Percentiles rank a stretch among this genome's conserved stretches.
phyloP scores from a whole-genome alignment of 2,329 filamentous ascomycete species.

The Ceratocystis harringtonii region DNA sequence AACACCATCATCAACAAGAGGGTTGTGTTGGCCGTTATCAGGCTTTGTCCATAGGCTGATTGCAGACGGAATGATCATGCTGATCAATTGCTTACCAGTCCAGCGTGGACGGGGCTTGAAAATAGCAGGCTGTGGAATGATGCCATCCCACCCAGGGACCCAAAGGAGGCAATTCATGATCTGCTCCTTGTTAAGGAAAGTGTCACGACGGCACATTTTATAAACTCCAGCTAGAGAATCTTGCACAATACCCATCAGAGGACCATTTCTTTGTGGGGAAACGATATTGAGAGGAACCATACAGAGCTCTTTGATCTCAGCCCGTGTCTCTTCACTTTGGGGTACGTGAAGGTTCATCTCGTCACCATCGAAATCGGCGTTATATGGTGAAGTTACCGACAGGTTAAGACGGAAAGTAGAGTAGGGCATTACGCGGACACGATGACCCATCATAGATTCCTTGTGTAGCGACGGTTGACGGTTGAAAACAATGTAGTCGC shows the following conservation, averaged over 20 bases:
- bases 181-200: slow-evolving; percentile 76
- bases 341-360: slow-evolving; percentile 99
- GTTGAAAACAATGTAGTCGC: slow-evolving; percentile 98
- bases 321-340: slow-evolving; percentile 89
- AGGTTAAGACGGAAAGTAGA: slow-evolving; percentile 96
- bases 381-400: slow-evolving; percentile 96
- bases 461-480: slow-evolving; percentile 98
- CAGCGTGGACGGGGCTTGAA: slow-evolving; percentile 81
- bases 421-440: slow-evolving; percentile 95
- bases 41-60: slow-evolving; percentile 65
- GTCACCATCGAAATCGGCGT: slow-evolving; percentile 98
- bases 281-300: slow-evolving; percentile 98
- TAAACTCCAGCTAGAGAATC: slow-evolving; percentile 93
- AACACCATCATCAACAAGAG: slow-evolving; percentile 60
- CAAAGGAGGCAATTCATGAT: slow-evolving; percentile 96
- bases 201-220: slow-evolving; percentile 87
- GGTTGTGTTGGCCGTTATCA: slow-evolving; percentile 40
- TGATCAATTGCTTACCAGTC: slow-evolving; percentile 97
- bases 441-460: slow-evolving; percentile 99
- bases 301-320: slow-evolving; percentile 85
- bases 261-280: slow-evolving; percentile 89
- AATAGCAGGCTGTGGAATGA: slow-evolving; percentile 87
- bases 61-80: slow-evolving; percentile 75
- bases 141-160: slow-evolving; percentile 95
- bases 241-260: slow-evolving; percentile 98